Conservation (phyloP, 306 rosid species). For the Senna siamea region DNA sequence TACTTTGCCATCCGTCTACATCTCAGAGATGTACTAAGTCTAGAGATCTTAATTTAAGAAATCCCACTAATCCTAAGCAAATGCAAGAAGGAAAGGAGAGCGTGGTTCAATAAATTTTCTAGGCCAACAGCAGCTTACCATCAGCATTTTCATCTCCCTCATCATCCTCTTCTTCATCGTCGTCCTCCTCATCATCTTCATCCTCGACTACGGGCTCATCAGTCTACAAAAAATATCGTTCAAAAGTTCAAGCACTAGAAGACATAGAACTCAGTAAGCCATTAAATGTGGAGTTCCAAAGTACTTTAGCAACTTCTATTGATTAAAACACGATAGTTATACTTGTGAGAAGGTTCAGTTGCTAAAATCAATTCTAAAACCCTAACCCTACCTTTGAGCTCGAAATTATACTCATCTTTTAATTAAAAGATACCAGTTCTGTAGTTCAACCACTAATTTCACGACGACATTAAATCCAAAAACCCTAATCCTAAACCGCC, state of each 20-base stretch:
- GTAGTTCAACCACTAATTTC: neutral
- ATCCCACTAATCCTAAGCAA: neutral
- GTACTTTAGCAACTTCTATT: too few species aligned
- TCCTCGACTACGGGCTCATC: constrained; percentile 86
- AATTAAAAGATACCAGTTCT: neutral
- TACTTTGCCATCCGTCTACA: neutral
- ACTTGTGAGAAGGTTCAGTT: neutral
- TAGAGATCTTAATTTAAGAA: neutral
- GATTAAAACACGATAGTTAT: too few species aligned
- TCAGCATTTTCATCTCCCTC: constrained; percentile 73
- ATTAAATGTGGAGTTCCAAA: neutral
- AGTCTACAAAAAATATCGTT: constrained; percentile 43
- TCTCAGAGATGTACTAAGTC: neutral
- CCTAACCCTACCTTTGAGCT: neutral
- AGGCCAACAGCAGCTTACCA: constrained; percentile 48
- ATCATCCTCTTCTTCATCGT: constrained; percentile 55
- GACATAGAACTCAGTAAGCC: neutral
- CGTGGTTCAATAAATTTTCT: neutral
- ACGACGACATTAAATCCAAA: neutral
- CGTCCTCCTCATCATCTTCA: constrained; percentile 73
- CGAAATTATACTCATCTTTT: constrained; percentile 1
- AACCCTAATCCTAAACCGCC: neutral
- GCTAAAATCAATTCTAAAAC: neutral
- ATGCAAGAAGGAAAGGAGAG: neutral
- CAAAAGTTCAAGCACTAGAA: neutral